These are phyloP conservation scores for Pelargonium fulgidum DNA, from an alignment of 441 rosid genomes.

Conservation along the genomic window DNA sequence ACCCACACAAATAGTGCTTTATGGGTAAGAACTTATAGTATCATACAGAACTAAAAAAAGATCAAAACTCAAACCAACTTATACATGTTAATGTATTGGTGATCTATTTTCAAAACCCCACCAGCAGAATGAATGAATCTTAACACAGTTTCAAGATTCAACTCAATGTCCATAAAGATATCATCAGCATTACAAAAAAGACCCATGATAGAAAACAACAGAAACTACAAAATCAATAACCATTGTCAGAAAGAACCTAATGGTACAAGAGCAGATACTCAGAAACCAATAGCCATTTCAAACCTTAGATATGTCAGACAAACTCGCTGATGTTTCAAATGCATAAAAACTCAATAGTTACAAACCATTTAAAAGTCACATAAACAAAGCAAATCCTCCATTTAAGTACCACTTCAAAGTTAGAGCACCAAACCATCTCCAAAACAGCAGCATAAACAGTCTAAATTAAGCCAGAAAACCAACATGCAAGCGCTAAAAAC, in stretches of 20 bases:
- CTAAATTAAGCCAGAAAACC: not conserved
- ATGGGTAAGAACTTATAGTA: too few species aligned
- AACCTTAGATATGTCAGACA: not conserved
- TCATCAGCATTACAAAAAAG: too few species aligned
- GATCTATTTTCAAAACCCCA: too few species aligned
- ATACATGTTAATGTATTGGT: too few species aligned
- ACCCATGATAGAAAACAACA: too few species aligned
- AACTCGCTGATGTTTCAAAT: not conserved
- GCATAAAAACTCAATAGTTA: not conserved
- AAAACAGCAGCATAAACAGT: not conserved
- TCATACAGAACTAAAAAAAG: too few species aligned
- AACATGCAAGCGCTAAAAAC: conserved; percentile 2
- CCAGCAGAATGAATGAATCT: too few species aligned
- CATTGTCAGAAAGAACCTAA: not conserved
- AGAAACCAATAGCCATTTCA: not conserved
- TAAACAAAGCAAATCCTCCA: not conserved
- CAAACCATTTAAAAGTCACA: not conserved
- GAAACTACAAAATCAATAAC: too few species aligned
- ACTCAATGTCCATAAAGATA: too few species aligned
- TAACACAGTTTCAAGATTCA: too few species aligned
- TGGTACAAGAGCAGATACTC: not conserved
- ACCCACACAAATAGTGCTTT: not conserved
- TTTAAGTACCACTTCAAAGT: not conserved
- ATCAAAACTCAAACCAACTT: too few species aligned
- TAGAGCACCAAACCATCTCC: not conserved